Evolutionary conservation across 2,329 filamentous ascomycete species (phyloP).

Genomic region (Leptographium radiaticola): DNA sequence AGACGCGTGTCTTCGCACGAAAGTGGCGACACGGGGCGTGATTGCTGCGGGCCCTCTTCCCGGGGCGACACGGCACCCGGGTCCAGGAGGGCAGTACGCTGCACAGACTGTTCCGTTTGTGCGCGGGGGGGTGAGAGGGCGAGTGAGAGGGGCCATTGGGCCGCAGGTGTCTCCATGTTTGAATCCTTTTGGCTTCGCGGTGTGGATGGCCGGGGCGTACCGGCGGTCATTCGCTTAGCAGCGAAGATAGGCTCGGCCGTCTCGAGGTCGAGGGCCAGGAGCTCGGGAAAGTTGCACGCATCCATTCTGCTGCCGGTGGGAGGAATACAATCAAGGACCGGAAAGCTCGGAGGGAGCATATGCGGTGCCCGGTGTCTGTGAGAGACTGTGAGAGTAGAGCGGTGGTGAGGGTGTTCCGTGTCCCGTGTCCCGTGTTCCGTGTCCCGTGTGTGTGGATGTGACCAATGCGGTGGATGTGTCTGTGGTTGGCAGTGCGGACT

Average conservation of each 20-base stretch:
- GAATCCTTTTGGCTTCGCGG: not conserved
- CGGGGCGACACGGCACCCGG: not conserved
- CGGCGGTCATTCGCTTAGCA: conserved; percentile 39
- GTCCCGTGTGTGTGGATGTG: not conserved
- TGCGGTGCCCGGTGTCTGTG: not conserved
- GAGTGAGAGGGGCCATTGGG: not conserved
- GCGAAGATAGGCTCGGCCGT: conserved; percentile 32
- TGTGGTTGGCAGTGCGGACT: not conserved
- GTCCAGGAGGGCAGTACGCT: too few species aligned
- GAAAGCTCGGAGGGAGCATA: not conserved
- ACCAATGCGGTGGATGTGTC: not conserved
- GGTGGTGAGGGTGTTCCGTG: not conserved
- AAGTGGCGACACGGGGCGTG: not conserved
- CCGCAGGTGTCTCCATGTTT: not conserved
- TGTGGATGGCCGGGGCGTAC: conserved; percentile 21
- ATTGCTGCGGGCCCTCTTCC: too few species aligned
- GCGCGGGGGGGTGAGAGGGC: not conserved
- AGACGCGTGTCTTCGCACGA: not conserved
- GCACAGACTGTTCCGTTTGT: not conserved
- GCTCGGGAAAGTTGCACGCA: conserved; percentile 37
- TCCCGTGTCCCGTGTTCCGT: too few species aligned
- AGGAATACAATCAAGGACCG: not conserved
- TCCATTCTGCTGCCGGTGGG: not conserved
- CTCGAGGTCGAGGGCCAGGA: conserved; percentile 41
- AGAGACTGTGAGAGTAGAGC: not conserved